Evolutionary conservation across 192 early-diverging fungal genomes (phyloP).

Genomic region (Rhizoclosmatium sp.): DNA sequence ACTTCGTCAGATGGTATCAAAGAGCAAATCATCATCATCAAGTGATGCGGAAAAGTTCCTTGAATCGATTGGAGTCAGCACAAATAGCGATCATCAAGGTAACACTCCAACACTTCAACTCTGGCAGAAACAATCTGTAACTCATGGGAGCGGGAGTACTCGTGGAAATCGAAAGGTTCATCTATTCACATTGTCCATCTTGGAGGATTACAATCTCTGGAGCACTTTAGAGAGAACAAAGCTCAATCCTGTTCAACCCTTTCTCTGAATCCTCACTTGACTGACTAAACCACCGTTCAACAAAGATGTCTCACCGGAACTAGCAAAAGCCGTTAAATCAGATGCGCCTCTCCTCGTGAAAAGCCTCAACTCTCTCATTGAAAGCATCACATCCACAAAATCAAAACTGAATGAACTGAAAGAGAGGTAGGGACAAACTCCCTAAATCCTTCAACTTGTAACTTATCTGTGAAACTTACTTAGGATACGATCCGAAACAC

Average conservation of each 20-base stretch:
- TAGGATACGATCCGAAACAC: constrained; percentile 58
- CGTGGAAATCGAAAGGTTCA: no score
- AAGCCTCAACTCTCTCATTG: not conserved
- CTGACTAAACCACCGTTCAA: not conserved
- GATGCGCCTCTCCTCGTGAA: constrained; percentile 11
- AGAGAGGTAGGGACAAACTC: not conserved
- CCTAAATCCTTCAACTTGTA: not conserved
- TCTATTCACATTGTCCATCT: no score
- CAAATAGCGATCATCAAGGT: no score
- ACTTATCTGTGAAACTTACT: not conserved
- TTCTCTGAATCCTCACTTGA: not conserved
- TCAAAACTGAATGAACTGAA: not conserved
- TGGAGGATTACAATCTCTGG: no score
- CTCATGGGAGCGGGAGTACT: no score
- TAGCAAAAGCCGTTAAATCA: not conserved
- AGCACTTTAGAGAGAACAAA: no score
- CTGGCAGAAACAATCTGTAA: no score
- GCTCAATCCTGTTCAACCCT: not conserved
- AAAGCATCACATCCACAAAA: constrained; percentile 18
- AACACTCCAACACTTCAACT: no score
- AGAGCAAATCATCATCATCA: no score
- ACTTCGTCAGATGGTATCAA: no score
- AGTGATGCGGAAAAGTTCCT: not conserved
- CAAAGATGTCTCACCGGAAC: not conserved
- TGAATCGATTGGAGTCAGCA: not conserved